Percentiles rank a stretch among this genome's conserved stretches.
Evolutionary conservation across 2,329 filamentous ascomycete genomes (phyloP).

Genomic region (Curvularia spicifera): DNA sequence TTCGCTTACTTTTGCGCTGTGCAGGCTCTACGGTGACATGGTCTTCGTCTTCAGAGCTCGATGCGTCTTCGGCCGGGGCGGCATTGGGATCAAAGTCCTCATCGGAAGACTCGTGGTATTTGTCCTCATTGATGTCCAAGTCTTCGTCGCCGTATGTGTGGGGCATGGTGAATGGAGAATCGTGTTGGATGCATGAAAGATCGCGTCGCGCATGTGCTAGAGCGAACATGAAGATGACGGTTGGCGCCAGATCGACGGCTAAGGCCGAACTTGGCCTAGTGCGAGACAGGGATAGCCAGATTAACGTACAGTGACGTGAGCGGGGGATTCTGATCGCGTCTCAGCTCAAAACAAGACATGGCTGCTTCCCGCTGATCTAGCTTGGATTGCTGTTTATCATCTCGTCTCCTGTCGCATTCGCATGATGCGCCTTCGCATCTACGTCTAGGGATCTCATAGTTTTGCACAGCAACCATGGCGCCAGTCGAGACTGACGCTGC

Average conservation of each 20-base stretch:
- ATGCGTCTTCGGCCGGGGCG: constrained; percentile 56
- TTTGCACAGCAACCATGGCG: constrained; percentile 35
- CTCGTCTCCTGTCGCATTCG: constrained; percentile 11
- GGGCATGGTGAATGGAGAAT: constrained; percentile 30
- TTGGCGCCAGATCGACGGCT: constrained; percentile 28
- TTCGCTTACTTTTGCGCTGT: constrained; percentile 41
- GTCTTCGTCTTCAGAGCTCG: constrained; percentile 56
- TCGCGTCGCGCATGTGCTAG: constrained; percentile 15
- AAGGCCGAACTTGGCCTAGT: constrained; percentile 18
- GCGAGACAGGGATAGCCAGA: constrained; percentile 16
- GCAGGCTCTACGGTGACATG: constrained; percentile 31
- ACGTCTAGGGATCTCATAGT: constrained; percentile 12
- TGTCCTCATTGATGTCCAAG: constrained; percentile 43
- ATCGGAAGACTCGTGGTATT: constrained; percentile 70
- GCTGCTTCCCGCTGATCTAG: constrained; percentile 2
- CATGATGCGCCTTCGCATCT: constrained; percentile 21
- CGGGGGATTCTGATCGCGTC: constrained; percentile 33
- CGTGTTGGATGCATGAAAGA: constrained; percentile 5
- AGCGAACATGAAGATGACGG: constrained; percentile 4
- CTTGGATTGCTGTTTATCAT: constrained; percentile 7
- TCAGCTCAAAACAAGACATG: constrained; percentile 35
- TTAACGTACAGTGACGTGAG: constrained; percentile 33
- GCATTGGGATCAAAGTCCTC: constrained; percentile 77
- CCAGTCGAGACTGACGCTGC: constrained; percentile 43
- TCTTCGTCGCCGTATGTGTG: constrained; percentile 40